Evolutionary conservation across 805 yeast species (phyloP).

Genomic region (Nakazawaea ishiwadae): DNA sequence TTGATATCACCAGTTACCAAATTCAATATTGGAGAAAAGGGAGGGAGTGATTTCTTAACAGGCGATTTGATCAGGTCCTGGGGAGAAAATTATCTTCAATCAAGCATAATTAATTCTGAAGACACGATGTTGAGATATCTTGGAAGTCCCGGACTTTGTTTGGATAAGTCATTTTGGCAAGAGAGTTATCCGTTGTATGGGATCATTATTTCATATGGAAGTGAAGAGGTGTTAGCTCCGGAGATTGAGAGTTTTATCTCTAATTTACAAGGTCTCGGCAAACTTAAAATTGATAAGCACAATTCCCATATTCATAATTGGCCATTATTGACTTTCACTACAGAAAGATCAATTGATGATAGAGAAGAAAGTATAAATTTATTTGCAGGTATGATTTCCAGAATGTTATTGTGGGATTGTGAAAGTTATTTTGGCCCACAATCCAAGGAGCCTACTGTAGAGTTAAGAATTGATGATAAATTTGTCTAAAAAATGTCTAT

Average conservation of each 20-base stretch:
- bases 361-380: conserved; percentile 37
- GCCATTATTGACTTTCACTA: conserved; percentile 37
- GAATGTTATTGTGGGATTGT: conserved; percentile 40
- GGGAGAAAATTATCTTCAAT: conserved; percentile 14
- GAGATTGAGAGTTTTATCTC: conserved; percentile 30
- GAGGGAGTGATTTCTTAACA: conserved; percentile 25
- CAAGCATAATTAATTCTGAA: conserved; percentile 2
- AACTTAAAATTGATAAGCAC: conserved; percentile 29
- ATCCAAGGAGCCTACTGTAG: conserved; percentile 13
- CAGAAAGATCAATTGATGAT: conserved; percentile 38
- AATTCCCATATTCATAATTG: conserved; percentile 39
- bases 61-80: conserved; percentile 17
- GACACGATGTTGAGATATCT: conserved; percentile 17
- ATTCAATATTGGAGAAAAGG: conserved; percentile 9
- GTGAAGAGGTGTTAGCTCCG: conserved; percentile 32
- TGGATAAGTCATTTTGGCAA: conserved; percentile 31
- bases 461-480: conserved; percentile 16
- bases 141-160: conserved; percentile 29
- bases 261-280: conserved; percentile 22
- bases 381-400: conserved; percentile 34
- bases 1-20: conserved; percentile 26
- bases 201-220: conserved; percentile 36
- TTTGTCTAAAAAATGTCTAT: background rate
- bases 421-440: conserved; percentile 20
- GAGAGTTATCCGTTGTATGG: conserved; percentile 38